A percentile compares a stretch with the other conserved stretches of the same genome.
phyloP scores from a whole-genome alignment of 1,139 yeast species.

The Diutina rugosa region DNA sequence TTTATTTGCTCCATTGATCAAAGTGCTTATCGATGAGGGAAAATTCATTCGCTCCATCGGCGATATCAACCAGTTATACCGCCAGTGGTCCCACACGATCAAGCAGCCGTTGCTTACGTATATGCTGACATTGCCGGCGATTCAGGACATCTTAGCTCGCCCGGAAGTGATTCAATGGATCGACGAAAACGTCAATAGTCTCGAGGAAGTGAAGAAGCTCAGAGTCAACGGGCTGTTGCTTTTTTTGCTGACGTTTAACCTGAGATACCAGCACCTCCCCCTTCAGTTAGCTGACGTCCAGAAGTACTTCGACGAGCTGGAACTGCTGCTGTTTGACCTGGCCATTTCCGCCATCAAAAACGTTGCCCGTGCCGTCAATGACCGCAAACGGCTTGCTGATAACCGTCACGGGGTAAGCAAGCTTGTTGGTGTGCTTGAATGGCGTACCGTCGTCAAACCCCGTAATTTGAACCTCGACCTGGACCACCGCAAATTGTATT shows the following conservation, averaged over 20 bases:
- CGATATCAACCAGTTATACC: constrained; percentile 48
- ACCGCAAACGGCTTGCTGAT: constrained; percentile 42
- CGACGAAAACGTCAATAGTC: constrained; percentile 25
- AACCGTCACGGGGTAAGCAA: constrained; percentile 36
- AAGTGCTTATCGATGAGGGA: constrained; percentile 38
- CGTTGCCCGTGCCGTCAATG: constrained; percentile 28
- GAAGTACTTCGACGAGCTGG: constrained; percentile 35
- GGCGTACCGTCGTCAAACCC: constrained; percentile 31
- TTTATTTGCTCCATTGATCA: constrained; percentile 40
- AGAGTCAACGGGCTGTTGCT: constrained; percentile 43
- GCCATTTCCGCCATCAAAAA: constrained; percentile 34
- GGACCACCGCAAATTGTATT: constrained; percentile 41
- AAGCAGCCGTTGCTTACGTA: constrained; percentile 43
- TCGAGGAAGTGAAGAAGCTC: constrained; percentile 31
- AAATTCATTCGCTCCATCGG: constrained; percentile 43
- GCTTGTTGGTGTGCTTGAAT: constrained; percentile 33
- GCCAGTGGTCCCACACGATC: constrained; percentile 55
- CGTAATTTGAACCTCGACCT: constrained; percentile 40
- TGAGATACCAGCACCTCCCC: constrained; percentile 60
- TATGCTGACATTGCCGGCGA: constrained; percentile 29
- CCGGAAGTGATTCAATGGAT: constrained; percentile 37
- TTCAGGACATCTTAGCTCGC: constrained; percentile 17
- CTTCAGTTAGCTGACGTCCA: constrained; percentile 51
- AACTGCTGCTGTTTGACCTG: constrained; percentile 36
- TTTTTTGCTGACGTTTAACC: constrained; percentile 65